phyloP scores from a whole-genome alignment of 352 stramenopile species.

The Phytopythium litorale region DNA sequence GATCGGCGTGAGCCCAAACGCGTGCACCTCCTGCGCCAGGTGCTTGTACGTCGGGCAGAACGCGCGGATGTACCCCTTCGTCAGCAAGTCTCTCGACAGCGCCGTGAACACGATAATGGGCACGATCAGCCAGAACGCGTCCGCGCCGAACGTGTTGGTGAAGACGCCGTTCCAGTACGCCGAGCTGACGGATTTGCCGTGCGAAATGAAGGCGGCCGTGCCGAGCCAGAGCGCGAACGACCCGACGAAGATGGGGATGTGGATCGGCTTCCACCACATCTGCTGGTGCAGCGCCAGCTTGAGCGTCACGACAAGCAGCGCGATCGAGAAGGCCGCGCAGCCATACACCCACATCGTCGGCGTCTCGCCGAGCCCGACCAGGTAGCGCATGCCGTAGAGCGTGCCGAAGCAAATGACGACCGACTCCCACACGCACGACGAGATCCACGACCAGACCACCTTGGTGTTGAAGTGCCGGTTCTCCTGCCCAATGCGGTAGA shows the following conservation, averaged over 20 bases:
- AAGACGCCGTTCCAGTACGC: slow-evolving; percentile 86
- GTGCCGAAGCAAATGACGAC: slow-evolving; percentile 82
- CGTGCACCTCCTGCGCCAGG: slow-evolving; percentile 79
- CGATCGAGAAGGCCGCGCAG: slow-evolving; percentile 91
- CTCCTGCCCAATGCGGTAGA: slow-evolving; percentile 83
- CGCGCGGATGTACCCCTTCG: slow-evolving; percentile 81
- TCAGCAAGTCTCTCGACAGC: slow-evolving; percentile 73
- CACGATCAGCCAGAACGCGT: slow-evolving; percentile 75
- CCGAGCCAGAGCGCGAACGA: slow-evolving; percentile 75
- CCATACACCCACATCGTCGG: slow-evolving; percentile 93
- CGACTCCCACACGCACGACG: slow-evolving; percentile 81
- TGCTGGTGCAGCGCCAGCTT: slow-evolving; percentile 91
- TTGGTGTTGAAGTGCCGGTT: slow-evolving; percentile 86
- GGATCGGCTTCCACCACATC: slow-evolving; percentile 70
- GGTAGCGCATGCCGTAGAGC: slow-evolving; percentile 77
- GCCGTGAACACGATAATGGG: slow-evolving; percentile 67
- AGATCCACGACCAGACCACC: slow-evolving; percentile 79
- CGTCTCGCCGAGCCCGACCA: slow-evolving; percentile 81
- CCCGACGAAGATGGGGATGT: slow-evolving; percentile 62
- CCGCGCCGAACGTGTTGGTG: slow-evolving; percentile 55
- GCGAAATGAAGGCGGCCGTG: slow-evolving; percentile 69
- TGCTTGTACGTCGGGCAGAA: slow-evolving; percentile 84
- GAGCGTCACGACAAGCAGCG: slow-evolving; percentile 94
- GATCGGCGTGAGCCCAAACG: slow-evolving; percentile 52
- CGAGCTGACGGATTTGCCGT: slow-evolving; percentile 63